Conservation (phyloP, 1,139 yeast genomes). For the Diutina pseudorugosa region DNA sequence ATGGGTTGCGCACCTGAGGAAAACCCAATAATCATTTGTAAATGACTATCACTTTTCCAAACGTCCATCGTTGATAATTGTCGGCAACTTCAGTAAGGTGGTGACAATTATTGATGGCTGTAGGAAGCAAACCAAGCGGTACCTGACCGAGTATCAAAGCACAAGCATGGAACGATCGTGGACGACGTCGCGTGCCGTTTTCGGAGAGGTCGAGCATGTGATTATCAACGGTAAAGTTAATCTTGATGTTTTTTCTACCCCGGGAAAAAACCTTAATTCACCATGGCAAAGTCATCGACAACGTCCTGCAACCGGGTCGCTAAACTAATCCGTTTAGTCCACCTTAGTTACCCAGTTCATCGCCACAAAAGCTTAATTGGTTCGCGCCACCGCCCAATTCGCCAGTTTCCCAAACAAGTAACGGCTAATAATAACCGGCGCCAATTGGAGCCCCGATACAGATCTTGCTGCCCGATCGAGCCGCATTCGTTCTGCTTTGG, state of each 20-base stretch:
- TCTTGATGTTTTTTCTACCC: too few relatives aligned
- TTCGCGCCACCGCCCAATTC: not conserved
- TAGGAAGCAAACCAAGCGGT: too few relatives aligned
- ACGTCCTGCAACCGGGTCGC: too few relatives aligned
- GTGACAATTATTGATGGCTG: too few relatives aligned
- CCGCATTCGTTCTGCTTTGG: not conserved
- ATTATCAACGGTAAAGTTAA: not conserved
- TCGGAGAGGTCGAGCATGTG: not conserved
- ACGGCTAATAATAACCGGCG: not conserved
- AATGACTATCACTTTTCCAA: too few relatives aligned
- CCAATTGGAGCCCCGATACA: not conserved
- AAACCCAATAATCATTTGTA: too few relatives aligned
- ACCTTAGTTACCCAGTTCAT: not conserved
- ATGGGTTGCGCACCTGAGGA: too few relatives aligned
- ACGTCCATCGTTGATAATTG: too few relatives aligned
- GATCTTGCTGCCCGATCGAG: not conserved
- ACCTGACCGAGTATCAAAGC: not conserved
- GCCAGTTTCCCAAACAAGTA: not conserved
- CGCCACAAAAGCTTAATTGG: not conserved
- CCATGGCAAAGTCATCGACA: too few relatives aligned
- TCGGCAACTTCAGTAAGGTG: too few relatives aligned
- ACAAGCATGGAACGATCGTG: not conserved
- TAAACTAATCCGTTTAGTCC: not conserved
- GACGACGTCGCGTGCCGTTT: not conserved
- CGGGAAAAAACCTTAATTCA: too few relatives aligned